Base-by-base conservation (phyloP, 306 rosid genomes). In the Echinosophora koreensis region DNA sequence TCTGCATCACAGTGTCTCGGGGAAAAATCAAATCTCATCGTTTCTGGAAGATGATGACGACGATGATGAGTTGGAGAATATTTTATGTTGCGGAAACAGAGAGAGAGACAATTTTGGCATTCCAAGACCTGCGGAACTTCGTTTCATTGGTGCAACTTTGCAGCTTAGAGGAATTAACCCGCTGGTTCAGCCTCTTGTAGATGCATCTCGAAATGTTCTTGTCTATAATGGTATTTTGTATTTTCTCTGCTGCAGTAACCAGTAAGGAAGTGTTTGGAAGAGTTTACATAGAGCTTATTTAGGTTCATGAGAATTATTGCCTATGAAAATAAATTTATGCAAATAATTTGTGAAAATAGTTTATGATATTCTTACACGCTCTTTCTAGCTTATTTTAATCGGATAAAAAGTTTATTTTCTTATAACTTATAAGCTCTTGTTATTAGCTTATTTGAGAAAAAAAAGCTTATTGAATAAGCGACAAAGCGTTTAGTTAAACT, bases 121-220 rank as follows among this genome's bases (percentile, higher is more conserved):
- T 11, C 63, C 39, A 37, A 50, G 54, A 5, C 67, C 69, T 32
- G 79, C 89, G 5, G 85, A 84, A 28, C 85, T 94, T 61, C 81
- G 72, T 65, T 89, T 95, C 80, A 42, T 95, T 15, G 98, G 97
- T 28, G 87, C 98, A 17, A 88, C 91, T 60, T 83, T 95, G 75
- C 97, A 95, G 84, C 96, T 92, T 35, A 80, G 98, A 71, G 98
- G 98, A 64, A 68, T 75, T 27, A 64, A 39, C 58, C 89, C 88
- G 5, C 81, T 90, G 37, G 73, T 88, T 85, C 98, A 95, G 89
- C 98, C 98, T 9, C 69, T 92, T 61, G 67, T 83, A 5, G 97
- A 95, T 83, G 69, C 71, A 2, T 78, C 71, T 13, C 62, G 85
- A 81, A 95, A 95, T 77, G 54, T 95, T 79, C 91, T 95, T 27